phyloP scores from a whole-genome alignment of 768 basidiomycete genomes.

The Lactarius vividus region DNA sequence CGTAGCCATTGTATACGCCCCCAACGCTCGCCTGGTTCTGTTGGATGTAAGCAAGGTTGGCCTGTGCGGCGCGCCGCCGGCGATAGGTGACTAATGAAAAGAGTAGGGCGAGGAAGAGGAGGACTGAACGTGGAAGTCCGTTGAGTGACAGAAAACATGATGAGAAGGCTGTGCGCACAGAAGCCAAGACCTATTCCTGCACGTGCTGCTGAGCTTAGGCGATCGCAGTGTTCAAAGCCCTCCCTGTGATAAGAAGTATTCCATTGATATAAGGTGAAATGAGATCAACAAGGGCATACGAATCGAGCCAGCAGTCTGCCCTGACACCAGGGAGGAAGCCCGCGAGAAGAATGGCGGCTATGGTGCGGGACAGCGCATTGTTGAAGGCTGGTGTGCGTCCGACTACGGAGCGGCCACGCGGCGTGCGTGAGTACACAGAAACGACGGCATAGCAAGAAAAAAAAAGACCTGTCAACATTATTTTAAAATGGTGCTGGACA shows the following conservation, averaged over 20 bases:
- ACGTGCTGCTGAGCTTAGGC: slow-evolving; percentile 8
- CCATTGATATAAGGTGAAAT: neutral
- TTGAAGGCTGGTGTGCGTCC: neutral
- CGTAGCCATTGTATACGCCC: neutral
- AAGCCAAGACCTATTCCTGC: neutral
- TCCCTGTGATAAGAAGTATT: neutral
- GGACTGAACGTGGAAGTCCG: neutral
- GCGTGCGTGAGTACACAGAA: neutral
- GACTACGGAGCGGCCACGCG: neutral
- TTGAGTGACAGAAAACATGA: neutral
- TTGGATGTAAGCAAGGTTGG: slow-evolving; percentile 4
- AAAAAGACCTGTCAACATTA: neutral
- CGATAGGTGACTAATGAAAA: neutral
- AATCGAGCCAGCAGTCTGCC: slow-evolving; percentile 8
- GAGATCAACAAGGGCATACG: neutral
- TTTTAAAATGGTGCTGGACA: too few relatives aligned
- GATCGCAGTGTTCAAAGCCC: neutral
- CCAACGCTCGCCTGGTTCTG: neutral
- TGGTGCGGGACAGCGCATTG: neutral
- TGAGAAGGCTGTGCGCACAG: neutral
- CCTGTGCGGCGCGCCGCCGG: neutral
- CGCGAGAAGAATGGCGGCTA: neutral
- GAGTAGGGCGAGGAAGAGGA: neutral
- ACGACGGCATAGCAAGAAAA: too few relatives aligned
- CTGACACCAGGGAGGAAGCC: slow-evolving; percentile 6